phyloP scores from a whole-genome alignment of 2,329 filamentous ascomycete genomes.

The Diaporthe sp. region DNA sequence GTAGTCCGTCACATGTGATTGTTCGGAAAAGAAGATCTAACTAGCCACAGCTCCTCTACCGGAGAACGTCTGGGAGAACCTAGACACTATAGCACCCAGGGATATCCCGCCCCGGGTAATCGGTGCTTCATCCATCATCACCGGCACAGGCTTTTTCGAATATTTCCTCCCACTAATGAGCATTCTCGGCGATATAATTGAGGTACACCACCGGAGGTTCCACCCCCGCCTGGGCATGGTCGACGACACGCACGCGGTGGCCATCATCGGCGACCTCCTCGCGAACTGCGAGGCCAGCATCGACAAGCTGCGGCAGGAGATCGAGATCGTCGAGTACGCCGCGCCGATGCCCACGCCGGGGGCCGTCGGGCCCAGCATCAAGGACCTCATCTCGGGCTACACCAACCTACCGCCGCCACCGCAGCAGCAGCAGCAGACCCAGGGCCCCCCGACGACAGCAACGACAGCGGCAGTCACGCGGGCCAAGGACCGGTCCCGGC shows the following conservation, averaged over 20 bases:
- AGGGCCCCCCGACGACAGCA: background rate
- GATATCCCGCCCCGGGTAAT: constrained; percentile 47
- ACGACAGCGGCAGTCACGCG: background rate
- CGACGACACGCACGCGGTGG: constrained; percentile 47
- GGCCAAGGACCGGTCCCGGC: constrained; percentile 43
- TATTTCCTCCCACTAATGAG: constrained; percentile 61
- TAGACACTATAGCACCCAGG: constrained; percentile 45
- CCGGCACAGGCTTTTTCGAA: constrained; percentile 58
- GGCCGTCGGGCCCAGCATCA: constrained; percentile 37
- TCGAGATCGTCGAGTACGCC: constrained; percentile 30
- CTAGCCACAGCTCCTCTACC: constrained; percentile 47
- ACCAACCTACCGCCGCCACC: background rate
- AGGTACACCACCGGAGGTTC: constrained; percentile 54
- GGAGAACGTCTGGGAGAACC: constrained; percentile 52
- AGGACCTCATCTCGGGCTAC: constrained; percentile 38
- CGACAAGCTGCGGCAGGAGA: constrained; percentile 42
- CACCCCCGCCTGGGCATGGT: constrained; percentile 54
- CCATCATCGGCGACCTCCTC: constrained; percentile 49
- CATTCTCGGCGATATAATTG: constrained; percentile 60
- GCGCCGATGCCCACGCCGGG: constrained; percentile 19
- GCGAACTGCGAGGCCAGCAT: constrained; percentile 52
- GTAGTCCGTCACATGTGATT: accelerated
- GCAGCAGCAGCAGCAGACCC: background rate
- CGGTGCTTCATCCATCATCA: constrained; percentile 51
- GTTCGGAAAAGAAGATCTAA: constrained; percentile 12